These are phyloP conservation scores for Fomitopsis palustris DNA, from an alignment of 1,284 basidiomycete species.

Conservation along the genomic window DNA sequence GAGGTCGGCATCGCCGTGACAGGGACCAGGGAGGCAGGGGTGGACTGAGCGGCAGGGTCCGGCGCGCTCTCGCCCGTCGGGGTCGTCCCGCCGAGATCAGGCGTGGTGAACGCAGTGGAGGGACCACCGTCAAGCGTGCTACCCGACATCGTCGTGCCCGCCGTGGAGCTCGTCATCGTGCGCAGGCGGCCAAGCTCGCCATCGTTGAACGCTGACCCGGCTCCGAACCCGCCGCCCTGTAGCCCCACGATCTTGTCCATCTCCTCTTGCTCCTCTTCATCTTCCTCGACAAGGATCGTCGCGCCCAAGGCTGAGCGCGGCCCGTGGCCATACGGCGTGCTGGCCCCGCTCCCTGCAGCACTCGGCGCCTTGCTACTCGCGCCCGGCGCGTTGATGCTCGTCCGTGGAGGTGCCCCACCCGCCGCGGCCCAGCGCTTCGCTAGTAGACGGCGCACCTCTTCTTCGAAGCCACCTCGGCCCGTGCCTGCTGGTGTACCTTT, in stretches of 20 bases:
- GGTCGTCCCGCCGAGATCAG: slow-evolving; percentile 44
- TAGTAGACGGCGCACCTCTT: slow-evolving; percentile 66
- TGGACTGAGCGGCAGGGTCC: slow-evolving; percentile 16
- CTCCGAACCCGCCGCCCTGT: slow-evolving; percentile 10
- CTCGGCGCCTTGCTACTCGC: slow-evolving; percentile 32
- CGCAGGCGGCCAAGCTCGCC: slow-evolving; percentile 33
- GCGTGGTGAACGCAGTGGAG: slow-evolving; percentile 62
- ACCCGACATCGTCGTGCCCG: slow-evolving; percentile 38
- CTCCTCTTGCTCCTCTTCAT: slow-evolving; percentile 67
- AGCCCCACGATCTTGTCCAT: slow-evolving; percentile 37
- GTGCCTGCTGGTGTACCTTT: slow-evolving; percentile 31
- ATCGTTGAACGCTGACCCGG: slow-evolving; percentile 30
- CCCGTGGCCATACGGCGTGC: slow-evolving; percentile 54
- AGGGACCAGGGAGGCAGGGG: slow-evolving; percentile 57
- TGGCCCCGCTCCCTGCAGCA: slow-evolving; percentile 48
- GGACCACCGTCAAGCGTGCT: slow-evolving; percentile 31
- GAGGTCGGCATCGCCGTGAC: slow-evolving; percentile 66
- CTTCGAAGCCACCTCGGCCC: slow-evolving; percentile 65
- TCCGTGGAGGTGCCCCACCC: slow-evolving; percentile 50
- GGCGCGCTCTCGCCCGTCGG: slow-evolving; percentile 25
- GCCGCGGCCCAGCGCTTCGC: slow-evolving; percentile 68
- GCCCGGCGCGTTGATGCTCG: slow-evolving; percentile 45
- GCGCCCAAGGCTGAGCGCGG: slow-evolving; percentile 52
- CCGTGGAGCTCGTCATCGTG: slow-evolving; percentile 48
- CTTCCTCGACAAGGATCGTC: slow-evolving; percentile 66